These are phyloP conservation scores for Saturnispora saitoi DNA, from an alignment of 805 yeast species.

Conservation along the genomic window DNA sequence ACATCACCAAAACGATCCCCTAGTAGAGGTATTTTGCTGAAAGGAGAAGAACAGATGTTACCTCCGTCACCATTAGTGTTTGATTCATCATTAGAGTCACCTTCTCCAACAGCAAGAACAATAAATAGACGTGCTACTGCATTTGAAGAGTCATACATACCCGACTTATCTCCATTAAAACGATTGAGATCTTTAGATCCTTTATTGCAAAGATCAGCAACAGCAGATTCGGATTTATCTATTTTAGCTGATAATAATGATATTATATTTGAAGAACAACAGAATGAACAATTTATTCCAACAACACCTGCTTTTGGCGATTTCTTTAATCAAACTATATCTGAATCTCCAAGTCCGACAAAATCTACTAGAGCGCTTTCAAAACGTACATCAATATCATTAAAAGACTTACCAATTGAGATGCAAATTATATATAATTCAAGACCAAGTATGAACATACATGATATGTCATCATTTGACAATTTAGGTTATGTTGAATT, in stretches of 20 bases:
- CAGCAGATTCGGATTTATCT: conserved; percentile 6
- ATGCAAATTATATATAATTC: conserved; percentile 22
- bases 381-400: not conserved
- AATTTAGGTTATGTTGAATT: conserved; percentile 22
- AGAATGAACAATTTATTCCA: not conserved
- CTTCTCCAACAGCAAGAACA: not conserved
- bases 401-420: conserved; percentile 15
- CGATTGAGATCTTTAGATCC: conserved; percentile 1
- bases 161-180: conserved; percentile 6
- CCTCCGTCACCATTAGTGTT: conserved; percentile 3
- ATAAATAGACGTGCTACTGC: not conserved
- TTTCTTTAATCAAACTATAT: conserved; percentile 8
- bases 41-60: not conserved
- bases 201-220: conserved; percentile 1
- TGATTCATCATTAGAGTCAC: conserved; percentile 8
- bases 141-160: not conserved
- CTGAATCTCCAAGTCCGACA: conserved; percentile 9
- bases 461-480: conserved; percentile 18
- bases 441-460: conserved; percentile 19
- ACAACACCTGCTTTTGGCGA: conserved; percentile 1
- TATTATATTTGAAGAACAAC: conserved; percentile 1
- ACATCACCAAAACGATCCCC: not conserved
- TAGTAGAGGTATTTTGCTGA: not conserved
- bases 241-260: not conserved
- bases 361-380: not conserved